Conservation (phyloP, 257 asterid species). For the Plantago elongata region DNA sequence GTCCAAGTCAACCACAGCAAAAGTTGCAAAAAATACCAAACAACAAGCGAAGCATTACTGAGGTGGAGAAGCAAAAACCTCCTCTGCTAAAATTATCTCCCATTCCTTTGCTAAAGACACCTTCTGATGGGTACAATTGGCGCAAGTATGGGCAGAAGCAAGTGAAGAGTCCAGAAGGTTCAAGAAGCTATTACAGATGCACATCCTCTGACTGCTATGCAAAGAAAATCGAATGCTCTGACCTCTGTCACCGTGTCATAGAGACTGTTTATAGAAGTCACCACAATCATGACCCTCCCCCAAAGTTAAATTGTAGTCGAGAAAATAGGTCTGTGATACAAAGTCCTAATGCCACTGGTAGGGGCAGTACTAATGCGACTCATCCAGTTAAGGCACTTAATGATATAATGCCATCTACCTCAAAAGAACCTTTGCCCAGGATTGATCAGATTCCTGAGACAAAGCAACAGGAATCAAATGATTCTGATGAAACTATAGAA, state of each 20-base stretch:
- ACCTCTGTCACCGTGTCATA: conserved; percentile 42
- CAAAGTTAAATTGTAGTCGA: conserved; percentile 41
- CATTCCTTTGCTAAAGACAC: conserved; percentile 38
- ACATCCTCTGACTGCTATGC: conserved; percentile 70
- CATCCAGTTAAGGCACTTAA: conserved; percentile 19
- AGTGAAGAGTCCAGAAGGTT: conserved; percentile 94
- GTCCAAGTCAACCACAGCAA: conserved; percentile 34
- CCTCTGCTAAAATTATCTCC: conserved; percentile 31
- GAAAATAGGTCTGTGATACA: conserved; percentile 39
- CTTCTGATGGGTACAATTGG: conserved; percentile 91
- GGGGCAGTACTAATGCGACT: conserved; percentile 30
- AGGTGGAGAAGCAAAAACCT: conserved; percentile 33
- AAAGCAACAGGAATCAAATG: conserved; percentile 46
- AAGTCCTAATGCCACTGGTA: conserved; percentile 22
- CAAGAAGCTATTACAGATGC: conserved; percentile 93
- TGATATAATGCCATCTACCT: conserved; percentile 39
- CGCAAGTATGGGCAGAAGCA: conserved; percentile 96
- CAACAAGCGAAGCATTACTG: conserved; percentile 22
- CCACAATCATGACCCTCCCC: conserved; percentile 92
- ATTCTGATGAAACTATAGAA: conserved; percentile 54
- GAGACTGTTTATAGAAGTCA: conserved; percentile 71
- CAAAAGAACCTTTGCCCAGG: conserved; percentile 37
- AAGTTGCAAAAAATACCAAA: conserved; percentile 27
- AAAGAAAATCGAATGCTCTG: conserved; percentile 84
- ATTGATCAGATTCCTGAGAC: conserved; percentile 30